A percentile compares a stretch with the other conserved stretches of the same genome.
Conservation (phyloP, 106 monocot species). For the Iris macrosiphon region DNA sequence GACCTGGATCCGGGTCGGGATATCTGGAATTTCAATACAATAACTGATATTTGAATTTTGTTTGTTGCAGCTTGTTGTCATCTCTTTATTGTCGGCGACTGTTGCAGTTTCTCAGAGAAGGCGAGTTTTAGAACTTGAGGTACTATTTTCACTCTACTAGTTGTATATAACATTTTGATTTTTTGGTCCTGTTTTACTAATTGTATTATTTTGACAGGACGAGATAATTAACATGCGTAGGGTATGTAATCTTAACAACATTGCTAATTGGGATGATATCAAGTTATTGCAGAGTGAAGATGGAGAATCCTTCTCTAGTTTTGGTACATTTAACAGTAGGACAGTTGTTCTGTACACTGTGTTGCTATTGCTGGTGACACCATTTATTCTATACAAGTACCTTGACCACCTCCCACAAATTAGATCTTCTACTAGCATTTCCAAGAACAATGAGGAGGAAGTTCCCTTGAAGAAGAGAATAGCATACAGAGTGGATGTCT, state of each 20-base stretch:
- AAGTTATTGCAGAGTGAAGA: constrained; percentile 19
- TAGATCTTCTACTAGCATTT: constrained; percentile 11
- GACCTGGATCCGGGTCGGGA: no score
- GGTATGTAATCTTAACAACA: constrained; percentile 18
- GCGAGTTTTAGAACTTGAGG: constrained; percentile 53
- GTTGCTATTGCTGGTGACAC: constrained; percentile 33
- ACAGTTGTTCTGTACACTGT: constrained; percentile 38
- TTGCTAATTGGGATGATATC: neutral
- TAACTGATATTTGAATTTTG: no score
- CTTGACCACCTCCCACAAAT: constrained; percentile 36
- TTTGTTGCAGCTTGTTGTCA: constrained; percentile 43
- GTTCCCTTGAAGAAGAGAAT: constrained; percentile 87
- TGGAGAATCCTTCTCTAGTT: constrained; percentile 5
- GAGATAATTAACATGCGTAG: constrained; percentile 38
- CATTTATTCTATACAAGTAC: constrained; percentile 51
- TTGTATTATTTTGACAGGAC: constrained; percentile 31
- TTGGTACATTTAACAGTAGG: constrained; percentile 29
- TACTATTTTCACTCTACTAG: constrained; percentile 3
- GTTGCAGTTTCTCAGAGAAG: constrained; percentile 42
- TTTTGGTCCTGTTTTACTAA: neutral
- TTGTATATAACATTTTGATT: neutral
- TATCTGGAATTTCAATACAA: no score
- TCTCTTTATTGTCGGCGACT: constrained; percentile 16
- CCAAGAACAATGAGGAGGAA: constrained; percentile 48
- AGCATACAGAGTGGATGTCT: constrained; percentile 86